Evolutionary conservation across 805 yeast species (phyloP), one percentile per base, ranked within the genome.

Genomic region (Metschnikowia sp.): DNA sequence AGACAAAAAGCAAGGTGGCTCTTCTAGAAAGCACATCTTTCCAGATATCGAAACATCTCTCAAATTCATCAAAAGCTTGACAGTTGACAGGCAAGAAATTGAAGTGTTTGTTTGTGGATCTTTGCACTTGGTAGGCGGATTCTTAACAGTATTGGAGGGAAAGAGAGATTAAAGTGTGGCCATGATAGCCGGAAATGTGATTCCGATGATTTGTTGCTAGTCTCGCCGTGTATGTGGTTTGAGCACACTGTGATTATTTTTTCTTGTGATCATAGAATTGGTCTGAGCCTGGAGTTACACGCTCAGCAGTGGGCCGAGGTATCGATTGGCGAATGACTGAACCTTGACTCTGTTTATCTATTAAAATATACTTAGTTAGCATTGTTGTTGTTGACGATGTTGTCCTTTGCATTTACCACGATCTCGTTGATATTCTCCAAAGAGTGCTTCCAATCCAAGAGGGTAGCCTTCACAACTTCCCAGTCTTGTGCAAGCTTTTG

Each of bases 41-140:
- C 79, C 79, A 28, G 89, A 83, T 57, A 87, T 94, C 38, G 96
- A 94, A 64, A 78, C 85, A 1, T 82, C 91, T 31, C 81, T 79
- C 42, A 76, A 74, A 41, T 77, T 72, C 55, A 77, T 81, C 42
- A 76, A 77, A 49, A 65, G 77, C 22, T 60, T 79, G 39, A 71
- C 71, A 41, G 69, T 69, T 10, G 56, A 50, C 26, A 43, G 54
- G 29, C 54, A 50, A 13, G 59, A 54, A 28, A 66, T 81, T 19
- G 90, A 89, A 53, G 95, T 89, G 1, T 86, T 90, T 68, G 97
- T 90, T 0, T 86, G 95, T 49, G 99, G 99, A 1, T 90, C 97
- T 5, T 72, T 94, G 54, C 97, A 92, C 63, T 72, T 95, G 48
- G 96, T 94, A 10, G 99, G 99, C 13, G 99, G 98, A 0, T 78